phyloP scores from a whole-genome alignment of 2,329 filamentous ascomycete genomes.

The Nannizziopsis arthrosporioides region DNA sequence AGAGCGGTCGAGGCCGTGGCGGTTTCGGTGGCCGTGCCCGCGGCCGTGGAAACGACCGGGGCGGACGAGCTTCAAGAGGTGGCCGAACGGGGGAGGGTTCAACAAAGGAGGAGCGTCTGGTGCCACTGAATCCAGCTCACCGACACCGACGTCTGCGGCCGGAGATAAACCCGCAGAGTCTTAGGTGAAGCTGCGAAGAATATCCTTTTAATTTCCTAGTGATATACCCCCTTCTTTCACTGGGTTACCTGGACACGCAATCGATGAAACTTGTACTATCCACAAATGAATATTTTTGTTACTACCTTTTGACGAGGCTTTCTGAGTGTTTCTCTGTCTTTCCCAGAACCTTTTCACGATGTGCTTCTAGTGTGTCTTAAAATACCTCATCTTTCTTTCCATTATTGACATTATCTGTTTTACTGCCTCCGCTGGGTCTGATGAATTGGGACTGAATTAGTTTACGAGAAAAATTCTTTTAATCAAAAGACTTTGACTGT shows the following conservation, averaged over 20 bases:
- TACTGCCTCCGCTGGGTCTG: background rate
- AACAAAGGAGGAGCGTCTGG: constrained; percentile 10
- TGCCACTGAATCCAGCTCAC: constrained; percentile 9
- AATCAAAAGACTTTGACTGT: too few relatives aligned
- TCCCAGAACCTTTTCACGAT: background rate
- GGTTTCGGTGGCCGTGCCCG: constrained; percentile 48
- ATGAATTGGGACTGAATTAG: too few relatives aligned
- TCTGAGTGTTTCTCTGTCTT: background rate
- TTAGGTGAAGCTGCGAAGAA: constrained; percentile 3
- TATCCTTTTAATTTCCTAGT: background rate
- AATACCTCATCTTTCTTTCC: constrained; percentile 5
- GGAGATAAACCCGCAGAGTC: constrained; percentile 12
- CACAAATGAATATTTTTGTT: background rate
- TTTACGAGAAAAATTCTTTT: too few relatives aligned
- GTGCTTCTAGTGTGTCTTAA: constrained; percentile 11
- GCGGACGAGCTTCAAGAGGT: constrained; percentile 44
- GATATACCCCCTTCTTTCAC: constrained; percentile 5
- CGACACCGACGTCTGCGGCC: constrained; percentile 5
- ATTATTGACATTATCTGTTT: background rate
- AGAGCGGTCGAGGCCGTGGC: constrained; percentile 52
- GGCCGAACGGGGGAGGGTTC: constrained; percentile 44
- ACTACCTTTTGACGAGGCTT: background rate
- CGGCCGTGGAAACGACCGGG: constrained; percentile 44
- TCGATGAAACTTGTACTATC: constrained; percentile 9
- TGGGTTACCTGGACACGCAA: background rate